Conservation (phyloP, 495 filamentous ascomycete genomes). For the Podospora didyma region DNA sequence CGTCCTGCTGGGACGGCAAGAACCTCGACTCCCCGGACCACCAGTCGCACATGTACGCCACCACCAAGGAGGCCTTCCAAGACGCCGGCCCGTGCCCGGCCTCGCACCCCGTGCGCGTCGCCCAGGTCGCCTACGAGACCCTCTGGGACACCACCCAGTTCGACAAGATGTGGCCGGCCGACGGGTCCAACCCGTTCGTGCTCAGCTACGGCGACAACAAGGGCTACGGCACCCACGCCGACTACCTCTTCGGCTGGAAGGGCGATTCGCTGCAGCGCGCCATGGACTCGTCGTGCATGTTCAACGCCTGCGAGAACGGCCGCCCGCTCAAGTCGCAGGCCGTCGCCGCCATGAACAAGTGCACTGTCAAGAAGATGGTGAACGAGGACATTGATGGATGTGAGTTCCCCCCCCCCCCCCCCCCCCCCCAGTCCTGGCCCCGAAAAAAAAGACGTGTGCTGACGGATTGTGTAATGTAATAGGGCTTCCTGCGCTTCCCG, state of each 20-base stretch:
- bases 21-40: slow-evolving; percentile 57
- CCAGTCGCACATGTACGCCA: slow-evolving; percentile 51
- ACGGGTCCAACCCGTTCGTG: slow-evolving; percentile 45
- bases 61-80: slow-evolving; percentile 38
- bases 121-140: slow-evolving; percentile 49
- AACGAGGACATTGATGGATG: slow-evolving; percentile 44
- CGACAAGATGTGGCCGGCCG: slow-evolving; percentile 43
- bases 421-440: background rate
- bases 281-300: slow-evolving; percentile 46
- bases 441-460: background rate
- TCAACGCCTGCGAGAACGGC: slow-evolving; percentile 39
- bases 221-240: slow-evolving; percentile 43
- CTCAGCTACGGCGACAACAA: slow-evolving; percentile 22
- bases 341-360: slow-evolving; percentile 39
- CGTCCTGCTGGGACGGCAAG: slow-evolving; percentile 56
- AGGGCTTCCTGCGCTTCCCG: too few relatives aligned
- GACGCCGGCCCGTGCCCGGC: slow-evolving; percentile 44
- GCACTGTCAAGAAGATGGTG: slow-evolving; percentile 38
- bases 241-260: slow-evolving; percentile 45
- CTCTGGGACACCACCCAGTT: slow-evolving; percentile 50
- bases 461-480: background rate
- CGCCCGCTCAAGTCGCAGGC: slow-evolving; percentile 41
- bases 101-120: slow-evolving; percentile 46
- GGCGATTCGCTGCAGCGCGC: slow-evolving; percentile 17
- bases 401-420: slow-evolving; percentile 33